phyloP scores from a whole-genome alignment of 805 yeast genomes.

The Geotrichum ghanense region DNA sequence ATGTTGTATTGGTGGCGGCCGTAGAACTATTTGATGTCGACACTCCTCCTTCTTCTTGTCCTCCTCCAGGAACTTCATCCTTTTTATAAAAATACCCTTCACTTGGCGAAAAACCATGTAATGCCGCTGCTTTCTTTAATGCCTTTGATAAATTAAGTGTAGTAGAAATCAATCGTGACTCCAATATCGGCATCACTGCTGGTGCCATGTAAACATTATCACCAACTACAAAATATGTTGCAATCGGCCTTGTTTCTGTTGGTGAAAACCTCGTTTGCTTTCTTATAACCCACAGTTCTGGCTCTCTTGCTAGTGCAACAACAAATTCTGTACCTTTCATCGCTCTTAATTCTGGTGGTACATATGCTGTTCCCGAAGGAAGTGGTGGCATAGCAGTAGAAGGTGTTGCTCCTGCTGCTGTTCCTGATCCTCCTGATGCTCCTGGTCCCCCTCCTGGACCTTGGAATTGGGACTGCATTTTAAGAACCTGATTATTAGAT shows the following conservation, averaged over 20 bases:
- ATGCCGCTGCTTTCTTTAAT: constrained; percentile 32
- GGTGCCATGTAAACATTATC: constrained; percentile 93
- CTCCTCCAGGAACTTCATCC: no score
- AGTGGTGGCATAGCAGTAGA: no score
- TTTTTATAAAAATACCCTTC: constrained; percentile 42
- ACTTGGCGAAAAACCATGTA: constrained; percentile 48
- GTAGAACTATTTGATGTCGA: no score
- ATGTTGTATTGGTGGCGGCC: no score
- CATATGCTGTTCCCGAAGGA: constrained; percentile 27
- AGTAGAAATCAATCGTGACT: constrained; percentile 54
- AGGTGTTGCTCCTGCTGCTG: no score
- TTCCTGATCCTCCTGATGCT: no score
- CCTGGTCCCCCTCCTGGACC: no score
- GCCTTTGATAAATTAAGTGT: constrained; percentile 35
- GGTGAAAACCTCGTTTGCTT: constrained; percentile 61
- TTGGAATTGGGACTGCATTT: constrained; percentile 89
- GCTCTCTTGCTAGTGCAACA: constrained; percentile 64
- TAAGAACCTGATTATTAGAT: constrained; percentile 85
- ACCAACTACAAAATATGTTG: constrained; percentile 82
- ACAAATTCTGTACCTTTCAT: constrained; percentile 84
- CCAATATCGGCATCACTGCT: constrained; percentile 53
- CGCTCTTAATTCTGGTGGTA: constrained; percentile 51
- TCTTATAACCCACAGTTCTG: constrained; percentile 84
- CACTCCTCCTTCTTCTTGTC: no score
- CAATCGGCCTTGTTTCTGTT: constrained; percentile 39